Percentiles rank a stretch among this genome's conserved stretches.
Conservation (phyloP, 805 yeast species). For the Nakazawaea molendinolei region DNA sequence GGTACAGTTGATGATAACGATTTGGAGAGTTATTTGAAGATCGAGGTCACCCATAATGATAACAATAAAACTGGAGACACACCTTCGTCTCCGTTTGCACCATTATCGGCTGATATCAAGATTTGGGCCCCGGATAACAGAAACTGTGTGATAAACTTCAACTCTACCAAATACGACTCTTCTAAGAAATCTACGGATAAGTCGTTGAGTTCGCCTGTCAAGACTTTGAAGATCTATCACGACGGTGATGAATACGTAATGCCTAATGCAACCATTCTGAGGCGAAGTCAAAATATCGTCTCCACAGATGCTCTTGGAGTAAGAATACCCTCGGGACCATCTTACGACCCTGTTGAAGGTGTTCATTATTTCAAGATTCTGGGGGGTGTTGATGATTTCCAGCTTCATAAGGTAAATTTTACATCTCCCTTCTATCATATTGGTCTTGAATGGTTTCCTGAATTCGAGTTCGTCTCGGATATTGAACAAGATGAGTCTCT, state of each 20-base stretch:
- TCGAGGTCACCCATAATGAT: slow-evolving; percentile 46
- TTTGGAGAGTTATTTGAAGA: slow-evolving; percentile 37
- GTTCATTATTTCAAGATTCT: slow-evolving; percentile 40
- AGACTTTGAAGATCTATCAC: slow-evolving; percentile 47
- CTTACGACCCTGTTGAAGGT: slow-evolving; percentile 26
- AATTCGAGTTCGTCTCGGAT: slow-evolving; percentile 27
- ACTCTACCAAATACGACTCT: slow-evolving; percentile 35
- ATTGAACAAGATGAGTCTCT: slow-evolving; percentile 32
- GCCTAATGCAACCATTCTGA: slow-evolving; percentile 9
- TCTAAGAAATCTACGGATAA: slow-evolving; percentile 22
- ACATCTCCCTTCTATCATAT: slow-evolving; percentile 44
- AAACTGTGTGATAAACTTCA: slow-evolving; percentile 56
- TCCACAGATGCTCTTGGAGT: slow-evolving; percentile 2
- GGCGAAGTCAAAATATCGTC: slow-evolving; percentile 6
- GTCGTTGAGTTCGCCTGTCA: slow-evolving; percentile 50
- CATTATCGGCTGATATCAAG: slow-evolving; percentile 54
- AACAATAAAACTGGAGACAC: slow-evolving; percentile 25
- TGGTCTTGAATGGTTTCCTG: slow-evolving; percentile 73
- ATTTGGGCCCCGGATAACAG: slow-evolving; percentile 58
- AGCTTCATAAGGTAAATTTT: slow-evolving; percentile 63
- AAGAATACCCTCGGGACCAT: slow-evolving; percentile 38
- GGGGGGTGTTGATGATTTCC: slow-evolving; percentile 58
- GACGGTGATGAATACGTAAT: slow-evolving; percentile 17
- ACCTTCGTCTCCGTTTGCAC: slow-evolving; percentile 49
- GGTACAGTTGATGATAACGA: slow-evolving; percentile 26